Conservation (phyloP, 2,329 filamentous ascomycete species). For the Penicillium sp. region DNA sequence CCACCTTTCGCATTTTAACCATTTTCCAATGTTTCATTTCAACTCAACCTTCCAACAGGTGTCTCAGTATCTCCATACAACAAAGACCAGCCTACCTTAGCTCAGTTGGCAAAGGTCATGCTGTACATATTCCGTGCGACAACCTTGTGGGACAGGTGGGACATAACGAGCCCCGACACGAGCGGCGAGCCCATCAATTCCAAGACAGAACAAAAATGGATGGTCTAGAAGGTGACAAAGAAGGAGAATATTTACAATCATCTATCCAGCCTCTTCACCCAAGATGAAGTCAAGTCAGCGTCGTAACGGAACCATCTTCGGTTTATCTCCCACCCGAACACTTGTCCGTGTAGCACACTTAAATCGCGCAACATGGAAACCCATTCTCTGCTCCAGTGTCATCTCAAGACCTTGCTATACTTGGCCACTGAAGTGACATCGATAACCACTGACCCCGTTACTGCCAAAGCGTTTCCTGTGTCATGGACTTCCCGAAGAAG, state of each 20-base stretch:
- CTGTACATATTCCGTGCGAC: conserved; percentile 4
- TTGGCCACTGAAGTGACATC: not conserved
- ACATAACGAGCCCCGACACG: conserved; percentile 3
- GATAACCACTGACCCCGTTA: not conserved
- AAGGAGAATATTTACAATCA: not conserved
- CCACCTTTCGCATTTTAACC: not conserved
- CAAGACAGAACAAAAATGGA: not conserved
- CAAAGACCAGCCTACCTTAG: not conserved
- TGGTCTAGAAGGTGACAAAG: not conserved
- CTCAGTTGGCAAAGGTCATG: not conserved
- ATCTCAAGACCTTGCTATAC: not conserved
- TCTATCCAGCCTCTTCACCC: not conserved
- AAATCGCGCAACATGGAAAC: not conserved
- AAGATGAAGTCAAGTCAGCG: not conserved
- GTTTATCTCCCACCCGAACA: not conserved
- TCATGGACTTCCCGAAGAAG: not conserved
- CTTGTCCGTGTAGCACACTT: not conserved
- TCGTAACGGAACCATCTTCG: not conserved
- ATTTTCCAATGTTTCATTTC: not conserved
- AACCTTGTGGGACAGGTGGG: conserved; percentile 10
- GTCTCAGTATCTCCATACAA: conserved; percentile 5
- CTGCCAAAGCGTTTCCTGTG: not conserved
- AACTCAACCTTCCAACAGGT: not conserved
- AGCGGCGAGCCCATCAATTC: not conserved
- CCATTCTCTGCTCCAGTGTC: not conserved